A percentile compares a stretch with the other conserved stretches of the same genome.
Conservation (phyloP, 1,284 basidiomycete genomes). For the Sphaerobolus stellatus region DNA sequence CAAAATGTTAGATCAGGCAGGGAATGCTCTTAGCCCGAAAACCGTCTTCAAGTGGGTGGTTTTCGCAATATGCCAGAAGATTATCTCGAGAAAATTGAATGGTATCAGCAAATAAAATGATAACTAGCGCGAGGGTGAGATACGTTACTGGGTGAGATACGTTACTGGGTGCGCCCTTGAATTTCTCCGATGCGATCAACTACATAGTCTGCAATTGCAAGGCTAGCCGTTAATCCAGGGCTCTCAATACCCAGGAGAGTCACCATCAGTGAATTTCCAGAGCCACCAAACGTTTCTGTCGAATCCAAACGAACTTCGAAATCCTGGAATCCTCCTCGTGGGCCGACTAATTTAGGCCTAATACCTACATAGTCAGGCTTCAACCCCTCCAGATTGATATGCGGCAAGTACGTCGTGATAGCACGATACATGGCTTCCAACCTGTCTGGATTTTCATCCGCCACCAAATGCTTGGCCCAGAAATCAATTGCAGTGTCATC, state of each 20-base stretch:
- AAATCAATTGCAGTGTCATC: conserved; percentile 63
- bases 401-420: conserved; percentile 74
- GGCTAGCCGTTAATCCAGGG: conserved; percentile 71
- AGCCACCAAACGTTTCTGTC: conserved; percentile 28
- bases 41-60: no score
- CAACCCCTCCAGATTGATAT: conserved; percentile 62
- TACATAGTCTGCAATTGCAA: conserved; percentile 73
- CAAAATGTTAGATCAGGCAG: no score
- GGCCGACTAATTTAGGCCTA: conserved; percentile 83
- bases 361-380: conserved; percentile 91
- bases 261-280: conserved; percentile 54
- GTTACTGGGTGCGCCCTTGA: no score
- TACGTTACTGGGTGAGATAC: no score
- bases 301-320: conserved; percentile 69
- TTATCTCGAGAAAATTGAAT: no score
- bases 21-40: no score
- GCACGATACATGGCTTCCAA: conserved; percentile 66
- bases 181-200: conserved; percentile 57
- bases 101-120: not conserved
- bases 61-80: no score
- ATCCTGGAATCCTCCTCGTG: conserved; percentile 79
- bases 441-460: conserved; percentile 55
- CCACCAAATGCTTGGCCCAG: conserved; percentile 71
- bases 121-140: no score
- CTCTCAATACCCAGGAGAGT: conserved; percentile 78